Conservation (phyloP, 2,329 filamentous ascomycete species). For the Sordariomycetes sp. region DNA sequence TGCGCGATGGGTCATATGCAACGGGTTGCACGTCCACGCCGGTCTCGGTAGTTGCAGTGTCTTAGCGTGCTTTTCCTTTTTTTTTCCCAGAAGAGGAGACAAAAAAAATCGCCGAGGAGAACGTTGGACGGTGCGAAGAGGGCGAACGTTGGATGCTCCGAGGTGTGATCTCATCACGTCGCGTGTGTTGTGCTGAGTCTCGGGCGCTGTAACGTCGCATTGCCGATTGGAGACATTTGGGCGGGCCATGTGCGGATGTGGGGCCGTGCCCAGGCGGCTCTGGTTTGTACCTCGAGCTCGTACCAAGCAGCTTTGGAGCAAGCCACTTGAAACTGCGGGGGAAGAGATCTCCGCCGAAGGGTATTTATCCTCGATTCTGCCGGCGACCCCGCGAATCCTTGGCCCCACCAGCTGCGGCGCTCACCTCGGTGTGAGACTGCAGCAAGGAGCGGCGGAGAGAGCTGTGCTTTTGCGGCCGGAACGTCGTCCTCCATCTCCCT, state of each 20-base stretch:
- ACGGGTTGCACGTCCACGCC: neutral
- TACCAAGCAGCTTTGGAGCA: too few relatives aligned
- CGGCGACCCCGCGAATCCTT: neutral
- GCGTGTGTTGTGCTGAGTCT: neutral
- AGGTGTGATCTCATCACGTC: neutral
- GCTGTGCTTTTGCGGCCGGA: neutral
- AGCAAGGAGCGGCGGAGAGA: too few relatives aligned
- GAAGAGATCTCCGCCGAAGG: neutral
- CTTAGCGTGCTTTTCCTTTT: too few relatives aligned
- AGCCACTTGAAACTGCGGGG: too few relatives aligned
- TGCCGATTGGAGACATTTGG: neutral
- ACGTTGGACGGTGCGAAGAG: neutral
- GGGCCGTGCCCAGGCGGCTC: neutral
- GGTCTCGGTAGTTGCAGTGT: neutral
- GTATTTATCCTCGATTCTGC: neutral
- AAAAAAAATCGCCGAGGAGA: neutral
- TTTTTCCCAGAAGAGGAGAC: too few relatives aligned
- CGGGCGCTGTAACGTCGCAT: conserved; percentile 1
- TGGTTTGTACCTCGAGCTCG: too few relatives aligned
- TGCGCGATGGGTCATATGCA: neutral
- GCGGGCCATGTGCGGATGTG: neutral
- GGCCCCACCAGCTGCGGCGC: neutral
- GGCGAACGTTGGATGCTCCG: neutral
- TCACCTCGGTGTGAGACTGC: neutral
- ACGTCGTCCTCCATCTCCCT: neutral